Conservation (phyloP, 2,329 filamentous ascomycete genomes). For the Neoarthrinium moseri region DNA sequence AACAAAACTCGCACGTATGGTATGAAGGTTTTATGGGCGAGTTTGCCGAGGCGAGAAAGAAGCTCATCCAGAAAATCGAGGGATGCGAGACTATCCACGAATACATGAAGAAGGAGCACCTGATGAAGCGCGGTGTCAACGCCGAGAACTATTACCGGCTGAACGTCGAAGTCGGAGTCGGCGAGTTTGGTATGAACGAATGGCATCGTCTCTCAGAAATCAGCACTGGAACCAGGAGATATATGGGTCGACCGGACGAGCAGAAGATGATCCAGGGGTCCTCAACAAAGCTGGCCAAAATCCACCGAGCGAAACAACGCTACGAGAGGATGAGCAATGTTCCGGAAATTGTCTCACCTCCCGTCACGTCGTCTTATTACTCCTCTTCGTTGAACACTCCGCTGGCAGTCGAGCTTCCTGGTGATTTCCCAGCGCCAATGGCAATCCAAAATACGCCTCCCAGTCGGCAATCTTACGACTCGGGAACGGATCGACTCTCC, state of each 20-base stretch:
- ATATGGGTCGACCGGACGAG: constrained; percentile 71
- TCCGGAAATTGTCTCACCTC: constrained; percentile 39
- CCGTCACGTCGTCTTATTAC: constrained; percentile 21
- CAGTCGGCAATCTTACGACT: constrained; percentile 57
- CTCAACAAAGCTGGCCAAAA: constrained; percentile 78
- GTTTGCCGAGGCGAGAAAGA: constrained; percentile 84
- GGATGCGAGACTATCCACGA: constrained; percentile 90
- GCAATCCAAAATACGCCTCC: constrained; percentile 34
- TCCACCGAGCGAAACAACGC: constrained; percentile 72
- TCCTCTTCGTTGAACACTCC: constrained; percentile 42
- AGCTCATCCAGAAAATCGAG: constrained; percentile 89
- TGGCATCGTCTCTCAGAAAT: constrained; percentile 95
- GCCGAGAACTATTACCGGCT: constrained; percentile 90
- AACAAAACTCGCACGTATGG: constrained; percentile 76
- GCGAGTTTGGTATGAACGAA: constrained; percentile 98
- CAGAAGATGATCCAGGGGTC: constrained; percentile 76
- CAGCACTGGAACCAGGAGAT: constrained; percentile 85
- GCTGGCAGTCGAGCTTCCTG: constrained; percentile 58
- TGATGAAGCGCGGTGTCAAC: constrained; percentile 76
- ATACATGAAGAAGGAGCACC: constrained; percentile 76
- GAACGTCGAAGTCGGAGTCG: constrained; percentile 95
- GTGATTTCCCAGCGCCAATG: constrained; percentile 45
- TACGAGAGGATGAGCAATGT: constrained; percentile 51
- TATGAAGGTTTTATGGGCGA: constrained; percentile 92
- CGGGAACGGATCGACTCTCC: constrained; percentile 49